Conservation (phyloP, 495 filamentous ascomycete genomes). For the Xylaria grammica region DNA sequence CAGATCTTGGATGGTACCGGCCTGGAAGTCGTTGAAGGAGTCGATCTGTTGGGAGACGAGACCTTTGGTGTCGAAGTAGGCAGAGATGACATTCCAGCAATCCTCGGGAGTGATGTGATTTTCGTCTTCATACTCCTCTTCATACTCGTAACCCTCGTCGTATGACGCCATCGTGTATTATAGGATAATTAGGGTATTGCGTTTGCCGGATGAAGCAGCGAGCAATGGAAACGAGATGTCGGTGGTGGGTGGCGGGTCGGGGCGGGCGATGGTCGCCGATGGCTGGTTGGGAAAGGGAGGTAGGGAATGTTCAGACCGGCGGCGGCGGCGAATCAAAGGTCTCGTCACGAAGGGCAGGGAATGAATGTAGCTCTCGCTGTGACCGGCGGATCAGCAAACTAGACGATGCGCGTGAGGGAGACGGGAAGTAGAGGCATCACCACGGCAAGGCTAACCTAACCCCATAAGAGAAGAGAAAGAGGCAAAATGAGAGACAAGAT, state of each 20-base stretch:
- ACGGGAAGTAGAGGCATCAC: not conserved
- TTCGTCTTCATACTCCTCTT: slow-evolving; percentile 59
- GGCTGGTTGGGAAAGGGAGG: not conserved
- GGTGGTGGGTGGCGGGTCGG: not conserved
- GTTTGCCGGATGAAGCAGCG: too few species aligned
- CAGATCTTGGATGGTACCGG: slow-evolving; percentile 88
- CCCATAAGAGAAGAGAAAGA: not conserved
- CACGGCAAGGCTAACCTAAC: too few species aligned
- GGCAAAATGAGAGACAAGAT: not conserved
- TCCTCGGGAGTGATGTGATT: slow-evolving; percentile 86
- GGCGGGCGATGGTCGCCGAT: too few species aligned
- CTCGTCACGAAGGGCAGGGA: not conserved
- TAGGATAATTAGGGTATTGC: not conserved
- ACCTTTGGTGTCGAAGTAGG: slow-evolving; percentile 94
- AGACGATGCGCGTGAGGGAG: not conserved
- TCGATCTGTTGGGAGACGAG: slow-evolving; percentile 97
- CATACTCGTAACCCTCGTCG: slow-evolving; percentile 44
- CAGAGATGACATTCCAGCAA: slow-evolving; percentile 94
- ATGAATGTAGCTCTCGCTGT: slow-evolving; percentile 8
- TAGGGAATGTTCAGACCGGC: not conserved
- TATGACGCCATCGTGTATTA: slow-evolving; percentile 34
- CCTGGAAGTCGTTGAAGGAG: slow-evolving; percentile 96
- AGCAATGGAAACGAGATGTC: not conserved
- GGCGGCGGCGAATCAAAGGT: not conserved
- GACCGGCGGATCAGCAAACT: not conserved